phyloP scores from a whole-genome alignment of 768 basidiomycete genomes.

The Auricularia sp. region DNA sequence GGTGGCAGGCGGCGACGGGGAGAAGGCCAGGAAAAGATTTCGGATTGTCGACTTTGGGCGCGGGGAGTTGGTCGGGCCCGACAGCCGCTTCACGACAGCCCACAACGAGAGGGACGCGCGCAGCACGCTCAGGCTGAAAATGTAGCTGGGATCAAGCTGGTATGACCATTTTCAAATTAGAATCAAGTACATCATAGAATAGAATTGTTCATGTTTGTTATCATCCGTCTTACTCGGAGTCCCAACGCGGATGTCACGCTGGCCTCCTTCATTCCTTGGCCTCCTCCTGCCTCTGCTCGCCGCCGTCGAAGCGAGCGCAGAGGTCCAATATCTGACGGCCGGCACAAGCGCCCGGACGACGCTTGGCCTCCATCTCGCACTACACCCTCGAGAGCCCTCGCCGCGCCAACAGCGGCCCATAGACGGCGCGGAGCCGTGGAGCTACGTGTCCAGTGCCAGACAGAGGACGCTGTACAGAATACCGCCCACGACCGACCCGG shows the following conservation, averaged over 20 bases:
- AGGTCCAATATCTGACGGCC: neutral
- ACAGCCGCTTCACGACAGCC: neutral
- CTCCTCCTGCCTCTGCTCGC: neutral
- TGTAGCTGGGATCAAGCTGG: too few species aligned
- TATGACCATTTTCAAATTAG: too few species aligned
- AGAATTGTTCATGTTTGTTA: too few species aligned
- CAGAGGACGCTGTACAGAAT: neutral
- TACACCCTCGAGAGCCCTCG: neutral
- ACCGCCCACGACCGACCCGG: neutral
- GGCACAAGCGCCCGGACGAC: neutral
- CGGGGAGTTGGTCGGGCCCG: neutral
- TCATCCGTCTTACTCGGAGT: too few species aligned
- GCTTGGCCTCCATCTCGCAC: neutral
- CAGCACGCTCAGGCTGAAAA: neutral
- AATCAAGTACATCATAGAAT: too few species aligned
- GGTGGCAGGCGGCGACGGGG: neutral
- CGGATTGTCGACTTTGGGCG: neutral
- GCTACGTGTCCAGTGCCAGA: neutral
- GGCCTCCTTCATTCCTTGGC: neutral
- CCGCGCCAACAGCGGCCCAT: neutral
- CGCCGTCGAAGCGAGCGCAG: neutral
- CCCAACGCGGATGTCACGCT: too few species aligned
- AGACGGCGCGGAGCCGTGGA: neutral
- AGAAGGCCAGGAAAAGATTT: neutral
- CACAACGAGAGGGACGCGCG: neutral